Percentiles rank a stretch among this genome's conserved stretches.
Evolutionary conservation across 2,329 filamentous ascomycete species (phyloP).

Genomic region (Sarocladiaceae sp.): DNA sequence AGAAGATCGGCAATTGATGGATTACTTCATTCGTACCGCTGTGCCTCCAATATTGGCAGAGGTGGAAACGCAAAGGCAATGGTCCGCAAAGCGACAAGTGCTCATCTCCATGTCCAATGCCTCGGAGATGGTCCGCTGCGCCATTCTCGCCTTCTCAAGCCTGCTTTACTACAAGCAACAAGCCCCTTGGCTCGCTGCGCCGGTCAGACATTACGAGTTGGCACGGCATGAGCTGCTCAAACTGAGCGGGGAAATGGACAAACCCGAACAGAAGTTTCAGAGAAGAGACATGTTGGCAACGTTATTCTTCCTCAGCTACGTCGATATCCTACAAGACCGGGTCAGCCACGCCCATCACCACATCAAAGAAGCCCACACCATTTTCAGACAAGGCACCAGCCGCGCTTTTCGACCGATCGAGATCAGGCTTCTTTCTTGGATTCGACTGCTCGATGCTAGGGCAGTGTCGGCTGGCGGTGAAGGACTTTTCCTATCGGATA

Average conservation of each 20-base stretch:
- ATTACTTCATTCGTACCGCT: slow-evolving; percentile 41
- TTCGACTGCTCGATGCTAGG: slow-evolving; percentile 47
- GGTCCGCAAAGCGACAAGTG: slow-evolving; percentile 41
- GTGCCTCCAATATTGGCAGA: slow-evolving; percentile 47
- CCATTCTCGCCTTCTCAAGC: slow-evolving; percentile 46
- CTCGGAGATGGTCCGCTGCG: slow-evolving; percentile 39
- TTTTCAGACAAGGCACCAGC: slow-evolving; percentile 37
- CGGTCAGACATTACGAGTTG: slow-evolving; percentile 30
- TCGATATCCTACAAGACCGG: slow-evolving; percentile 38
- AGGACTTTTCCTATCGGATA: slow-evolving; percentile 42
- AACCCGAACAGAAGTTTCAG: slow-evolving; percentile 28
- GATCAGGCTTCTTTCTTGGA: slow-evolving; percentile 45
- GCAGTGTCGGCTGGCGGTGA: slow-evolving; percentile 51
- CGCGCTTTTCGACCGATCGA: slow-evolving; percentile 31
- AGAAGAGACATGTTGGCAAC: slow-evolving; percentile 41
- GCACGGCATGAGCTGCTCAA: slow-evolving; percentile 18
- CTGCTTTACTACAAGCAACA: slow-evolving; percentile 33
- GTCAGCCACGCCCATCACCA: slow-evolving; percentile 40
- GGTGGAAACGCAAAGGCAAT: slow-evolving; percentile 46
- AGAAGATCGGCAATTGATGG: slow-evolving; percentile 26
- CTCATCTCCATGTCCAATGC: slow-evolving; percentile 40
- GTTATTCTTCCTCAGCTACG: slow-evolving; percentile 48
- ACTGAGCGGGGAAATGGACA: slow-evolving; percentile 20
- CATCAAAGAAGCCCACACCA: slow-evolving; percentile 39
- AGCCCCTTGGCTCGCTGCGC: slow-evolving; percentile 24